Base-by-base conservation (phyloP, 768 basidiomycete genomes). In the Naganishia vaughanmartiniae region DNA sequence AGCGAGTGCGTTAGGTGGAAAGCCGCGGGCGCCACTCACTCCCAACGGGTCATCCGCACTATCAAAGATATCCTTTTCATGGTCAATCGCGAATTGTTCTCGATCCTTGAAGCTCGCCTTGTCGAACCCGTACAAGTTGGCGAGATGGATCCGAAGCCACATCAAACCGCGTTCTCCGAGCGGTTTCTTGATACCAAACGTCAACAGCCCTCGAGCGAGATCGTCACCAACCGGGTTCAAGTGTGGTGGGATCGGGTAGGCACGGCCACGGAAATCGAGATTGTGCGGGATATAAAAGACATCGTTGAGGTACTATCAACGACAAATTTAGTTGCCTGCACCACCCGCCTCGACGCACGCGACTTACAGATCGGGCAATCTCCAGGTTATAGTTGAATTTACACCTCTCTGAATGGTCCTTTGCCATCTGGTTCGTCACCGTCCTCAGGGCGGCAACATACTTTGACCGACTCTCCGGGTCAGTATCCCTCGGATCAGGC, bases 211-310 rank as follows among this genome's bases (percentile, higher is more conserved):
- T 76, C 95, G 89, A 67, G 79, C 79, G 26, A 98, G 84, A 80
- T 99, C 95, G 79, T 99, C 92, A 11, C 95, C 94, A 67, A 97
- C 90, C 75, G 98, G 95, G 76, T 89, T 93, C 66, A 99, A 84
- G 83, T 97, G 92, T 4, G 94, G 93, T 0, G 95, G 94, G 53
- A 96, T 89, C 14, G 96, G 95, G 78, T 99, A 99, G 0, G 95
- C 93, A 65, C 95, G 89, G 10, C 96, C 96, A 71, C 95, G 88
- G 85, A 98, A 99, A 82, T 99, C 96, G 75, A 97, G 84, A 80
- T 96, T 97, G 81, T 98, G 95, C 0, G 95, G 94, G 60, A 94
- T 84, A 82, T 92, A 98, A 79, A 98, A 89, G 0, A 83, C 87
- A 74, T 96, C 95, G 67, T 87, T 87, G 63, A 94, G 83, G 85